Percentiles rank a stretch among this genome's conserved stretches.
Evolutionary conservation across 768 basidiomycete genomes (phyloP).

Genomic region (Rhodotorula paludigena): DNA sequence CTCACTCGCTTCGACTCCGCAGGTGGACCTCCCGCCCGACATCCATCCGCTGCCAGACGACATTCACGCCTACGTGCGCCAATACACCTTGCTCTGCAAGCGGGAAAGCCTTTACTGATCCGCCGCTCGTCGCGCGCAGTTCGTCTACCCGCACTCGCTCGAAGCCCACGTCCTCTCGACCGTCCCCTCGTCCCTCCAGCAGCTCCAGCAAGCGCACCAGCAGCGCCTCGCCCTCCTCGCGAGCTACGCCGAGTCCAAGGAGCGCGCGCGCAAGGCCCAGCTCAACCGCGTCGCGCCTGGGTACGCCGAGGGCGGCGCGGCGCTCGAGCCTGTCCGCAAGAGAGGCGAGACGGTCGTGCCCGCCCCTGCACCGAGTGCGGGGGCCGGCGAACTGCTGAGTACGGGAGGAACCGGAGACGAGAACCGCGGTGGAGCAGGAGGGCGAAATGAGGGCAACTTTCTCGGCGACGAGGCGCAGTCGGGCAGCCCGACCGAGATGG

Average conservation of each 20-base stretch:
- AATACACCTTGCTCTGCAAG: slow-evolving; percentile 19
- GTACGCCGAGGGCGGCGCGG: slow-evolving; percentile 62
- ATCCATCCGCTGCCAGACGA: slow-evolving; percentile 92
- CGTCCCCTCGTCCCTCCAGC: slow-evolving; percentile 65
- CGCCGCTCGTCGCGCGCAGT: slow-evolving; percentile 53
- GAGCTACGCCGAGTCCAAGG: slow-evolving; percentile 58
- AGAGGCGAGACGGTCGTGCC: neutral
- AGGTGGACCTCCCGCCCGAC: slow-evolving; percentile 83
- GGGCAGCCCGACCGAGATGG: slow-evolving; percentile 6
- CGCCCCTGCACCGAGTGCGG: too few relatives aligned
- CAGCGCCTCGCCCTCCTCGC: slow-evolving; percentile 68
- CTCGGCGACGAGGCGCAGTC: neutral
- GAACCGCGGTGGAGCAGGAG: slow-evolving; percentile 11
- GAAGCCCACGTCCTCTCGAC: slow-evolving; percentile 76
- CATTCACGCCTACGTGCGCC: slow-evolving; percentile 75
- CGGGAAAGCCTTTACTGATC: too few relatives aligned
- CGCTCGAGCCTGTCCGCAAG: slow-evolving; percentile 56
- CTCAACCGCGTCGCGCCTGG: slow-evolving; percentile 76
- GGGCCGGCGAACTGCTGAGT: too few relatives aligned
- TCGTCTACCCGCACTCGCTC: slow-evolving; percentile 91
- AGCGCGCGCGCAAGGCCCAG: slow-evolving; percentile 57
- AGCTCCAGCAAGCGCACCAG: slow-evolving; percentile 61
- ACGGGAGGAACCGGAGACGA: neutral
- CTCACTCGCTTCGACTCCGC: neutral
- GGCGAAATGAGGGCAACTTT: neutral